Conservation (phyloP, 2,329 filamentous ascomycete species). For the Harringtonia aguacate region DNA sequence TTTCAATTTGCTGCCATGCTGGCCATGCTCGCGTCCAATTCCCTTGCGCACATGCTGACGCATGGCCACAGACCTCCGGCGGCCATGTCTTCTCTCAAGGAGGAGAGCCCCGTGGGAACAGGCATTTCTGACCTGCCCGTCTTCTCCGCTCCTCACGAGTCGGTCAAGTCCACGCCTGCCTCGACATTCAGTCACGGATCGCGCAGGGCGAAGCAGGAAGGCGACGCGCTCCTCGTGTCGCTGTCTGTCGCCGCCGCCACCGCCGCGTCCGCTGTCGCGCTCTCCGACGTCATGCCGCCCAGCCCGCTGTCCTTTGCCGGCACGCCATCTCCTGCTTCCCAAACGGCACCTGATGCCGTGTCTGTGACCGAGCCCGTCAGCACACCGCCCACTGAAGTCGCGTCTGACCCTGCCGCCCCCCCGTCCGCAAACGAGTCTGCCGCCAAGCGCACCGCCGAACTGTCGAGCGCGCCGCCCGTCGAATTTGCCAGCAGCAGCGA, state of each 20-base stretch:
- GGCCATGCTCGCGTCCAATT: not conserved
- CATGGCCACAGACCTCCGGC: conserved; percentile 5
- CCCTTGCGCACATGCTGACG: conserved; percentile 8
- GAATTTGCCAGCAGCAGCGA: too few relatives aligned
- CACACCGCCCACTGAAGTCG: too few relatives aligned
- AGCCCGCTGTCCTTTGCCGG: not conserved
- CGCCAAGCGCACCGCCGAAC: too few relatives aligned
- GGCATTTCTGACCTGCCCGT: conserved; percentile 8
- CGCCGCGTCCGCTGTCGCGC: not conserved
- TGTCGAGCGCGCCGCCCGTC: too few relatives aligned
- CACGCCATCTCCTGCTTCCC: not conserved
- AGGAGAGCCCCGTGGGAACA: conserved; percentile 9
- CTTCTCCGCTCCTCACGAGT: conserved; percentile 5
- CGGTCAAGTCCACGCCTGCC: conserved; percentile 6
- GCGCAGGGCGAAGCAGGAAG: conserved; percentile 3
- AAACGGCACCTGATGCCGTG: not conserved
- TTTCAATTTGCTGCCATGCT: not conserved
- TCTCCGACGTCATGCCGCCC: conserved; percentile 3
- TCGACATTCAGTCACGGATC: conserved; percentile 7
- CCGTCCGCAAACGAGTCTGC: too few relatives aligned
- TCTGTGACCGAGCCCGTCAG: not conserved
- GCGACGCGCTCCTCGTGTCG: not conserved
- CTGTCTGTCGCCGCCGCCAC: conserved; percentile 5
- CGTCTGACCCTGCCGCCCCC: too few relatives aligned
- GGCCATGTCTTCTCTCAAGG: conserved; percentile 8